These are phyloP conservation scores for Pythium aphanidermatum DNA, from an alignment of 352 stramenopile genomes.

Conservation along the genomic window DNA sequence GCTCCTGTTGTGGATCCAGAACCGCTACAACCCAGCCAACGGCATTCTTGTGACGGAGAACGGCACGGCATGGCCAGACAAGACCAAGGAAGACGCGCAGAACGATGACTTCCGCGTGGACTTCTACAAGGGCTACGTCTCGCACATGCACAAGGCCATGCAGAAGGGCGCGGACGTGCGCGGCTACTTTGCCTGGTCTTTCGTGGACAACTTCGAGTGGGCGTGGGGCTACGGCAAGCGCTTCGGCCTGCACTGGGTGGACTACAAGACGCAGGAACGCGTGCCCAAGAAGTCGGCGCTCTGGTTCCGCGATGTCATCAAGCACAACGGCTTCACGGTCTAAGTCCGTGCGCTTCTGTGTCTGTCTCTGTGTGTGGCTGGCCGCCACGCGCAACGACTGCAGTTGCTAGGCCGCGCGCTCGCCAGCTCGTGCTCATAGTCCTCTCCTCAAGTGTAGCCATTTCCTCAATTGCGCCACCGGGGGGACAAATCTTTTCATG, in stretches of 20 bases:
- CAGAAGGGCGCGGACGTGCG: constrained; percentile 48
- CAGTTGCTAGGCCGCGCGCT: too few relatives aligned
- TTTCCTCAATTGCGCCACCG: too few relatives aligned
- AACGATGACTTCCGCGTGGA: constrained; percentile 74
- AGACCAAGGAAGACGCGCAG: constrained; percentile 62
- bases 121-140: constrained; percentile 84
- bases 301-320: constrained; percentile 46
- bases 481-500: too few relatives aligned
- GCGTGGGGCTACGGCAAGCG: constrained; percentile 51
- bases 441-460: too few relatives aligned
- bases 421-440: too few relatives aligned
- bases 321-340: constrained; percentile 32
- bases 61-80: constrained; percentile 59
- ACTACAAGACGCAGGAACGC: constrained; percentile 55
- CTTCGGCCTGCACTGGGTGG: constrained; percentile 49
- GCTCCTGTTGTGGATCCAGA: constrained; percentile 86
- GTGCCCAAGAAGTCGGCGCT: constrained; percentile 51
- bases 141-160: constrained; percentile 54
- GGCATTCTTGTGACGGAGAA: constrained; percentile 92
- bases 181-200: constrained; percentile 90
- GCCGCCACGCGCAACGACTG: too few relatives aligned
- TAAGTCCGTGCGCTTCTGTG: constrained; percentile 6
- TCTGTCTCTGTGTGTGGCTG: not conserved
- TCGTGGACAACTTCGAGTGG: constrained; percentile 97
- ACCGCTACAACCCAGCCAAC: constrained; percentile 69